A percentile compares a stretch with the other conserved stretches of the same genome.
Conservation (phyloP, 192 early-diverging fungal species). For the Coemansia sp. region DNA sequence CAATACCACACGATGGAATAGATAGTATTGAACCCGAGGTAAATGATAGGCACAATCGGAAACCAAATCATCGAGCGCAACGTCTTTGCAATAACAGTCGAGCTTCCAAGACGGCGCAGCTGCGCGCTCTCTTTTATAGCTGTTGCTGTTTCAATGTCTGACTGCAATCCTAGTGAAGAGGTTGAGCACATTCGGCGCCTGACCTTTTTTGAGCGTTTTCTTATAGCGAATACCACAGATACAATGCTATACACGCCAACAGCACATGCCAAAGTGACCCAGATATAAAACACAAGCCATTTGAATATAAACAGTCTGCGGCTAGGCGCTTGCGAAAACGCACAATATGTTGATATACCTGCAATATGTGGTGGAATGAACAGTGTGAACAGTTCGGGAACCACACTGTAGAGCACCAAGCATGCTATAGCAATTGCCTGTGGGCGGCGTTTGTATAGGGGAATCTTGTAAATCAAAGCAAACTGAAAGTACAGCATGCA, state of each 20-base stretch:
- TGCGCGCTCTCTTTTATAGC: slow-evolving; percentile 17
- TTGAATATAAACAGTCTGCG: slow-evolving; percentile 33
- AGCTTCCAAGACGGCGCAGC: slow-evolving; percentile 18
- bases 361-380: slow-evolving; percentile 17
- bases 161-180: neutral
- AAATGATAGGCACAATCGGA: slow-evolving; percentile 29
- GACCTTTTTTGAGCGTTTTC: slow-evolving; percentile 2
- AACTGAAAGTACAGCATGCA: slow-evolving; percentile 41
- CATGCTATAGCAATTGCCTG: neutral
- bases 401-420: neutral
- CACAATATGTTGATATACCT: slow-evolving; percentile 28
- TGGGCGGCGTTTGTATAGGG: slow-evolving; percentile 7
- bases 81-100: slow-evolving; percentile 18
- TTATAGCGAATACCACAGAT: slow-evolving; percentile 9
- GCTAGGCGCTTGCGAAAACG: slow-evolving; percentile 13
- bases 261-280: slow-evolving; percentile 14
- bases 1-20: slow-evolving; percentile 30
- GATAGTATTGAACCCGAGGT: slow-evolving; percentile 27
- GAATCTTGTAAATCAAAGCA: slow-evolving; percentile 23
- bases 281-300: slow-evolving; percentile 45
- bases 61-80: slow-evolving; percentile 41
- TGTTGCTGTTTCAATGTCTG: neutral
- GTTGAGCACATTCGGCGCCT: slow-evolving; percentile 1
- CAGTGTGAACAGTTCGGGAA: slow-evolving; percentile 22
- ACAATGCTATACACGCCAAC: slow-evolving; percentile 24